Base-by-base conservation (phyloP, 2,329 filamentous ascomycete species). In the Biscogniauxia marginata region DNA sequence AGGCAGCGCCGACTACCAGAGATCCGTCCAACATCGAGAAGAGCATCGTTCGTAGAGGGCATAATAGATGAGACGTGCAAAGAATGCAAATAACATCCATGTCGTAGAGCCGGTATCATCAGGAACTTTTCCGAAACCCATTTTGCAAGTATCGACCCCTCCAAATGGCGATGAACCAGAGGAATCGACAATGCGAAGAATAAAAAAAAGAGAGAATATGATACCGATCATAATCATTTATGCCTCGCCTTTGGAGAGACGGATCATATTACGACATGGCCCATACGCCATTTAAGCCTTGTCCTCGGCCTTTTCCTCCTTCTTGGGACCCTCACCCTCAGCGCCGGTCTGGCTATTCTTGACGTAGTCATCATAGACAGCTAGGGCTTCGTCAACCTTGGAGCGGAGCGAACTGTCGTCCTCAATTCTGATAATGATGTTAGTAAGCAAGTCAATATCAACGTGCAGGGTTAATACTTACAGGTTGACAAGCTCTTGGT, bases 281-380 rank as follows among this genome's bases (percentile, higher is more conserved):
- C 46, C 51, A 44, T 50, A 9, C 21, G 46, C 19, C 64, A 70
- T 70, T 72, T 78, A 81, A 71, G 78, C 78, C 74, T 82, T 84
- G 63, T 81, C 78, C 67, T 79, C 78, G 46, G 70, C 71, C 66
- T 81, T 78, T 64, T 77, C 76, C 72, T 84, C 81, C 70, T 84
- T 80, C 71, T 79, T 77, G 49, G 68, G 65, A 50, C 58, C 60
- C 49, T 75, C 75, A 34, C 62, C 72, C 39, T 71, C 72, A 2
- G 65, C 60, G 22, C 52, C 64, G 52, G 72, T 71, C 74, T 95
- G 91, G 71, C 85, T 86, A 71, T 84, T 86, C 87, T 98, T 98
- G 79, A 98, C 88, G 76, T 99, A 99, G 77, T 99, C 95, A 72
- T 99, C 92, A 75, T 98, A 99, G 69, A 99, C 95, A 67, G 85